Base-by-base conservation (phyloP, 495 filamentous ascomycete genomes). In the Neurospora discreta region DNA sequence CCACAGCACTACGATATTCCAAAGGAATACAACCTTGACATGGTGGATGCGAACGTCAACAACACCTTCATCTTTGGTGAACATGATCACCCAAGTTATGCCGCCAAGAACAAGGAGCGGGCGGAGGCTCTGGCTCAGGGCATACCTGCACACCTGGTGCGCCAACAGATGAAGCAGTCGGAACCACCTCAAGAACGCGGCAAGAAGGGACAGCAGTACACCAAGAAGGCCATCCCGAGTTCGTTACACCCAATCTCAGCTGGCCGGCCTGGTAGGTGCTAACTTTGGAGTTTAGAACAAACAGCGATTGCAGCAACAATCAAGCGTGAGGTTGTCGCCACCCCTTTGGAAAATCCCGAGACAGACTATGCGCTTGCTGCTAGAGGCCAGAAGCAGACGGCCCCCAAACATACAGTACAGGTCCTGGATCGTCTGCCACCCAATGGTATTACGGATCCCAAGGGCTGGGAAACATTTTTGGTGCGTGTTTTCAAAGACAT, bases 41-140 rank as follows among this genome's bases (percentile, higher is more conserved):
- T 91, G 72, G 89, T 84, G 71, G 90, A 87, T 76, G 74, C 83
- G 76, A 78, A 87, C 74, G 80, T 89, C 68, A 81, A 87, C 77
- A 99, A 98, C 77, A 95, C 92, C 9, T 97, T 89, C 77, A 81
- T 98, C 46, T 98, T 98, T 77, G 91, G 90, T 18, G 94, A 98
- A 80, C 93, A 95, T 79, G 92, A 98, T 78, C 85, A 96, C 30
- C 91, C 93, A 2, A 92, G 92, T 38, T 93, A 89, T 77, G 89
- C 89, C 72, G 85, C 85, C 18, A 89, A 86, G 77, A 83, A 81
- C 78, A 86, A 82, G 76, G 82, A 79, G 74, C 82, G 79, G 75
- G 86, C 83, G 68, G 82, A 82, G 26, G 82, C 82, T 6, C 76
- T 83, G 5, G 85, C 81, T 13, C 81, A 77, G 71, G 85, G 85